Conservation (phyloP, 345 rosid species). For the Schrenkiella parvula region DNA sequence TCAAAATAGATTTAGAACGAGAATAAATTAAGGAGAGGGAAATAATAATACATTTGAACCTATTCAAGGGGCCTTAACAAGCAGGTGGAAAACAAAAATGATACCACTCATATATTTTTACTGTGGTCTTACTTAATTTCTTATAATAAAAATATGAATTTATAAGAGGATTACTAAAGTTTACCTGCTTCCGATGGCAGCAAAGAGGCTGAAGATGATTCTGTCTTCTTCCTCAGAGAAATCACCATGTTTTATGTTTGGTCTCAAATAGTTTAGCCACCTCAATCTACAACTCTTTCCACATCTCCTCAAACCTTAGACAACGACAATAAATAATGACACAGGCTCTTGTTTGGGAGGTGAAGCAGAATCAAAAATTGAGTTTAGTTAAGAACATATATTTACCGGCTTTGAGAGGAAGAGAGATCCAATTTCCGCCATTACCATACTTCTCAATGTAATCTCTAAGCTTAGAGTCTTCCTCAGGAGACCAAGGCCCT, state of each 20-base stretch:
- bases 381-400: not conserved
- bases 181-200: constrained; percentile 96
- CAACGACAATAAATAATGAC: constrained; percentile 6
- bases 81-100: constrained; percentile 2
- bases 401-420: constrained; percentile 90
- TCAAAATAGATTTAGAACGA: not conserved
- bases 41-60: not conserved
- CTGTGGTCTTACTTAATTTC: not conserved
- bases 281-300: constrained; percentile 96
- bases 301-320: constrained; percentile 79
- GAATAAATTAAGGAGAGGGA: not conserved
- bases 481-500: constrained; percentile 98
- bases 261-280: constrained; percentile 96
- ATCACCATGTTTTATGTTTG: constrained; percentile 90
- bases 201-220: constrained; percentile 66
- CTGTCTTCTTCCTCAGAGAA: constrained; percentile 84
- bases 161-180: not conserved
- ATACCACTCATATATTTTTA: not conserved
- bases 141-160: not conserved
- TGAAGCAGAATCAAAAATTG: not conserved
- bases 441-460: constrained; percentile 80
- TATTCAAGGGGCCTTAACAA: constrained; percentile 6
- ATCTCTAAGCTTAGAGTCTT: constrained; percentile 80
- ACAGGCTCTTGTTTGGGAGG: not conserved
- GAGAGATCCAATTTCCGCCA: constrained; percentile 94